Base-by-base conservation (phyloP, 1,139 yeast genomes). In the Debaryomyces subglobosus region DNA sequence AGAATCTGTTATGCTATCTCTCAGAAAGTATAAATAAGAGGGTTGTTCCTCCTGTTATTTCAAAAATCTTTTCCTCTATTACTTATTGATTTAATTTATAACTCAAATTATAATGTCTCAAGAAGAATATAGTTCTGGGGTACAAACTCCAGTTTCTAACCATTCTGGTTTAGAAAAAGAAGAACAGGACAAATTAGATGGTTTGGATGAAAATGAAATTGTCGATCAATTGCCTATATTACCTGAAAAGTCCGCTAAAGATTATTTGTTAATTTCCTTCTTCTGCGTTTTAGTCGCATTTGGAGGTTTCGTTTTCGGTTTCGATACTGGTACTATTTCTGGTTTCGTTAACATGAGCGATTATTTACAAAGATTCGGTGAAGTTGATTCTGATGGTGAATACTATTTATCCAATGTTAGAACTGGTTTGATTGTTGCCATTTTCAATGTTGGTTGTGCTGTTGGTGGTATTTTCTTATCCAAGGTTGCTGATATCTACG, bases 271-370 rank as follows among this genome's bases (percentile, higher is more conserved):
- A 34, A 69, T 71, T 36, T 63, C 68, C 39, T 52, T 71, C 49
- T 72, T 71, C 62, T 73, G 79, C 61, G 58, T 75, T 24, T 59
- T 77, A 35, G 71, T 79, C 35, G 81, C 89, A 3, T 77, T 83
- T 53, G 85, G 88, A 39, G 92, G 91, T 3, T 81, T 84, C 52
- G 79, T 84, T 13, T 84, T 84, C 59, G 92, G 92, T 30, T 85
- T 83, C 73, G 92, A 86, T 67, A 83, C 87, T 46, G 91, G 91
- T 48, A 84, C 87, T 43, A 78, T 85, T 58, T 87, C 89, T 39
- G 89, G 89, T 30, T 72, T 85, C 49, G 76, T 85, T 27, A 82
- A 82, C 60, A 76, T 84, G 79, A 59, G 74, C 7, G 74, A 81
- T 43, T 85, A 83, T 64, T 64, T 67, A 53, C 46, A 58, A 18